Base-by-base conservation (phyloP, 2,329 filamentous ascomycete genomes). In the Trichoderma gracile region DNA sequence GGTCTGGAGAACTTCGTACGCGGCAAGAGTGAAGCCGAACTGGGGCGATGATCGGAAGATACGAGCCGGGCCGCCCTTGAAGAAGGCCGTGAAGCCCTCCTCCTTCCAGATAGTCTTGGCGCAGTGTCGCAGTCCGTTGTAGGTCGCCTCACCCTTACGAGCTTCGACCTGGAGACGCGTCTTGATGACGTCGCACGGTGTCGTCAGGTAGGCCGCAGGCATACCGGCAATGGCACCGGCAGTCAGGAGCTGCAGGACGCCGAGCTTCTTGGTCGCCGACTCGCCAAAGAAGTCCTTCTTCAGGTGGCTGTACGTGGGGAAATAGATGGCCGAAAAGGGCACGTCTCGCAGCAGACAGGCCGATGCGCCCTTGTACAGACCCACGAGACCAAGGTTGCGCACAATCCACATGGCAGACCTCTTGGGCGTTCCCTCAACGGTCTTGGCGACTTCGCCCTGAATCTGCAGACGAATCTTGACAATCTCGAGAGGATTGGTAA, bases 391-490 rank as follows among this genome's bases (percentile, higher is more conserved):
- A 67, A 99, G 82, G 79, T 99, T 97, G 76, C 89, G 89, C 67
- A 98, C 90, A 71, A 99, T 98, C 95, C 95, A 99, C 82, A 98
- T 91, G 65, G 95, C 95, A 12, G 93, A 97, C 70, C 95, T 90
- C 78, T 90, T 93, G 59, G 91, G 92, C 17, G 90, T 86, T 65
- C 89, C 89, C 68, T 95, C 90, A 27, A 92, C 87, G 54, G 84
- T 90, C 81, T 97, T 98, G 69, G 92, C 89, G 47, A 97, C 88
- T 79, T 99, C 95, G 66, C 95, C 95, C 81, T 99, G 95, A 25
- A 99, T 91, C 78, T 99, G 95, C 60, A 99, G 87, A 69, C 95
- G 91, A 75, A 99, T 99, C 84, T 99, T 99, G 82, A 99, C 95
- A 74, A 99, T 99, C 78, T 99, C 95, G 19, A 99, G 87, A 27